A percentile compares a stretch with the other conserved stretches of the same genome.
Evolutionary conservation across 108 stramenopile species (phyloP).

Genomic region (Aurantiochytrium sp.): DNA sequence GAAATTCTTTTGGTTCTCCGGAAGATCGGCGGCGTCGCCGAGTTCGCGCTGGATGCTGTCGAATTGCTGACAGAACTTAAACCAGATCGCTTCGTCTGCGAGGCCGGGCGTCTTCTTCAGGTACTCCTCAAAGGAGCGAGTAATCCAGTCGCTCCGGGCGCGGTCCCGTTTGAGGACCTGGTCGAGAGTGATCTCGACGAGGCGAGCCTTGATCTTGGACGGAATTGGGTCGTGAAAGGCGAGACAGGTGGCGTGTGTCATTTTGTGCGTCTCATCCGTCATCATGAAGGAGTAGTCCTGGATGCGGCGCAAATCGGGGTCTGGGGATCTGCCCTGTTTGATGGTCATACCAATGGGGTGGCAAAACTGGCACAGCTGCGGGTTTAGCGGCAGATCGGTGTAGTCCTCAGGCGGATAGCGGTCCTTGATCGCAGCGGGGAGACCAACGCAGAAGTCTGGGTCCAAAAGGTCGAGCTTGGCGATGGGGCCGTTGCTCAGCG

Average conservation of each 20-base stretch:
- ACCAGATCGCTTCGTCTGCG: not conserved
- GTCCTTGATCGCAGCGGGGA: not conserved
- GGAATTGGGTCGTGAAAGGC: not conserved
- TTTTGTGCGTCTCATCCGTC: not conserved
- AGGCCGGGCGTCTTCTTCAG: not conserved
- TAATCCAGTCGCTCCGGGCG: not conserved
- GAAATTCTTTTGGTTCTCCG: not conserved
- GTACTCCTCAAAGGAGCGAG: not conserved
- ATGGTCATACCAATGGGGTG: not conserved
- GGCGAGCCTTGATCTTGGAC: not conserved
- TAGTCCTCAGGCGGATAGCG: not conserved
- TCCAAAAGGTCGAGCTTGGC: constrained; percentile 3
- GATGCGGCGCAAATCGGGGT: not conserved
- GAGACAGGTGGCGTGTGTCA: not conserved
- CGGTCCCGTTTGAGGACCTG: not conserved
- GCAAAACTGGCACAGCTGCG: not conserved
- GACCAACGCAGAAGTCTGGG: not conserved
- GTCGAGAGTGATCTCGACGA: not conserved
- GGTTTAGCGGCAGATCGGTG: not conserved
- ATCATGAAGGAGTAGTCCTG: not conserved
- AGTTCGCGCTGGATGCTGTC: not conserved
- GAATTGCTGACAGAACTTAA: constrained; percentile 16
- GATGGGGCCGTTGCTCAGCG: not conserved
- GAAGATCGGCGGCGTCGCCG: not conserved
- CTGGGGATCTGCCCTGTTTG: not conserved